These are phyloP conservation scores for Lignosus rhinocerotis DNA, from an alignment of 1,284 basidiomycete genomes.

Conservation along the genomic window DNA sequence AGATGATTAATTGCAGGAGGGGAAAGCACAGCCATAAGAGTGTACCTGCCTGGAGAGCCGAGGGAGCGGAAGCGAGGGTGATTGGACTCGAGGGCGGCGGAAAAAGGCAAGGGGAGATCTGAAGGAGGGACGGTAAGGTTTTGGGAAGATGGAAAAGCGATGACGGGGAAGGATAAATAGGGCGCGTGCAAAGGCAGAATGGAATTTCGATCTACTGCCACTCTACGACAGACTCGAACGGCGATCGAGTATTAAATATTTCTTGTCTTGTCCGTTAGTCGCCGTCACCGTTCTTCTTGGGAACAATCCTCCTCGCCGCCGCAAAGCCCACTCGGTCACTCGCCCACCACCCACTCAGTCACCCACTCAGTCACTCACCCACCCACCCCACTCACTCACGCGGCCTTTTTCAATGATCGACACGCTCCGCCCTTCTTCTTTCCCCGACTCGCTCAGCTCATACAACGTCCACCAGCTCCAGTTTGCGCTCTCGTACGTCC, in stretches of 20 bases:
- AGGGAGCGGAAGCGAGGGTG: slow-evolving; percentile 21
- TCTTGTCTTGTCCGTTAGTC: slow-evolving; percentile 2
- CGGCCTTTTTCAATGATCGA: slow-evolving; percentile 35
- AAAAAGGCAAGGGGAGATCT: slow-evolving; percentile 23
- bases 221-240: slow-evolving; percentile 22
- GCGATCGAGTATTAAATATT: slow-evolving; percentile 20
- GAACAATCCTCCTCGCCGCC: too few relatives aligned
- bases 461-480: slow-evolving; percentile 67
- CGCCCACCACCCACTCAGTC: background rate
- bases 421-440: slow-evolving; percentile 33
- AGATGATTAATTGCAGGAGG: slow-evolving; percentile 27
- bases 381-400: too few relatives aligned
- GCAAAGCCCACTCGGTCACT: too few relatives aligned
- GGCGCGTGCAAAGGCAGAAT: slow-evolving; percentile 20
- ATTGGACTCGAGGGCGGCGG: slow-evolving; percentile 21
- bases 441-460: slow-evolving; percentile 46
- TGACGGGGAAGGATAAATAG: slow-evolving; percentile 28
- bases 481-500: slow-evolving; percentile 41
- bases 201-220: slow-evolving; percentile 26
- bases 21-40: slow-evolving; percentile 23
- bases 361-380: slow-evolving; percentile 18
- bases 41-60: slow-evolving; percentile 21
- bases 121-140: too few relatives aligned
- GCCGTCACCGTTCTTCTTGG: slow-evolving; percentile 4
- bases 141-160: slow-evolving; percentile 21